Evolutionary conservation across 768 basidiomycete genomes (phyloP).

Genomic region (Tricholomella constricta): DNA sequence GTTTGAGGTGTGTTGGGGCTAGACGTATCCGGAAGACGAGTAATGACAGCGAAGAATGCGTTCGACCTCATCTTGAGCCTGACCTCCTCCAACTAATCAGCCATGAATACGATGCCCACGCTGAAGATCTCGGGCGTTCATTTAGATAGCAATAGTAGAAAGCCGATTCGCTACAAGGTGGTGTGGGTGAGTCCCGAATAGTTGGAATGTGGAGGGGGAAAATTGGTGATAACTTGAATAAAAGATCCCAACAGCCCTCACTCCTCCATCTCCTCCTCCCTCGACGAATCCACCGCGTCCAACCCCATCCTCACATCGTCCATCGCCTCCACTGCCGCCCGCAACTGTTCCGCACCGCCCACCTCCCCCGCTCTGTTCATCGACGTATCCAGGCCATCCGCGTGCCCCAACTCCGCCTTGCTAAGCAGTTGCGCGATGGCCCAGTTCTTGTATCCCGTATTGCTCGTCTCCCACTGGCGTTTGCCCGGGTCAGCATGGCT

Average conservation of each 20-base stretch:
- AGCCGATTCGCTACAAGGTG: constrained; percentile 89
- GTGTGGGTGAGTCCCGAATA: no score
- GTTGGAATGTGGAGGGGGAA: no score
- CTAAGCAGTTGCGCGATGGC: constrained; percentile 58
- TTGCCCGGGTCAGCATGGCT: constrained; percentile 60
- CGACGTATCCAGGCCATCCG: constrained; percentile 23
- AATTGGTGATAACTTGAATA: no score
- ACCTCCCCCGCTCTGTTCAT: constrained; percentile 21
- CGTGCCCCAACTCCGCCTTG: constrained; percentile 23
- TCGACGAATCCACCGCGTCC: constrained; percentile 4
- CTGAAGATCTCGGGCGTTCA: constrained; percentile 97
- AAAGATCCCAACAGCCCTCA: neutral
- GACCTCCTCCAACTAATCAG: constrained; percentile 80
- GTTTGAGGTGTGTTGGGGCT: constrained; percentile 58
- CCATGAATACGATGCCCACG: constrained; percentile 97
- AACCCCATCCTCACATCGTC: constrained; percentile 11
- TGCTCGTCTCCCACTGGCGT: constrained; percentile 75
- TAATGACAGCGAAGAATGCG: constrained; percentile 51
- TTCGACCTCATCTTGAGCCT: constrained; percentile 82
- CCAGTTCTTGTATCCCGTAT: constrained; percentile 79
- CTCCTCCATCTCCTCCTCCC: constrained; percentile 4
- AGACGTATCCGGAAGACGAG: neutral
- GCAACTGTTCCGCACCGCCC: constrained; percentile 28
- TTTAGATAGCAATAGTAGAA: constrained; percentile 69
- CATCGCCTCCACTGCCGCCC: constrained; percentile 27